Conservation (phyloP, 306 rosid genomes). For the Prunus mume region DNA sequence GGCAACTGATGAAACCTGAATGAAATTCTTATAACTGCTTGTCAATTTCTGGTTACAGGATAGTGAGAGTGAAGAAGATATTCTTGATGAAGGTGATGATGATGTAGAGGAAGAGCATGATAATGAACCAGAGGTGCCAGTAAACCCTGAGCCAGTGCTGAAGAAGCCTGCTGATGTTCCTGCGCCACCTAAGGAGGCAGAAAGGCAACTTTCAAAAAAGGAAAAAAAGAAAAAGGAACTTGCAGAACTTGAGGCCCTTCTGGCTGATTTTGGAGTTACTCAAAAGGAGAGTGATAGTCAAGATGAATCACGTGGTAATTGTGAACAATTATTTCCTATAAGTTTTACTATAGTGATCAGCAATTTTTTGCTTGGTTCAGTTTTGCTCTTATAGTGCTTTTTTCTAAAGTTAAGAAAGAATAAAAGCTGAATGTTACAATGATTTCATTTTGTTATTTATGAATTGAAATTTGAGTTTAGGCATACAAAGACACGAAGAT, state of each 20-base stretch:
- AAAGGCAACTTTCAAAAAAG: conserved; percentile 82
- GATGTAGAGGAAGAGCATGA: conserved; percentile 86
- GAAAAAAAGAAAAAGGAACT: conserved; percentile 95
- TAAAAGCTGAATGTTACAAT: neutral
- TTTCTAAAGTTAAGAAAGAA: neutral
- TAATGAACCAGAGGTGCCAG: conserved; percentile 49
- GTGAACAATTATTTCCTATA: conserved; percentile 4
- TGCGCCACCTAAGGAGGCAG: conserved; percentile 66
- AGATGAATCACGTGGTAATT: conserved; percentile 67
- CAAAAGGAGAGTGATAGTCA: conserved; percentile 60
- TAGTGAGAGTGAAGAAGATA: conserved; percentile 81
- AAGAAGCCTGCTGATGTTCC: conserved; percentile 53
- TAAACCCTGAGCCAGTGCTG: conserved; percentile 50
- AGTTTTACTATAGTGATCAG: neutral
- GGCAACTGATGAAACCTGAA: neutral
- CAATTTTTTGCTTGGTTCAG: neutral
- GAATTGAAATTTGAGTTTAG: neutral
- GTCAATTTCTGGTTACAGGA: conserved; percentile 46
- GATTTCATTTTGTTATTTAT: neutral
- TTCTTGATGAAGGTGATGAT: conserved; percentile 87
- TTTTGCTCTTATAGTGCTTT: neutral
- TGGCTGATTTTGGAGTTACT: conserved; percentile 81
- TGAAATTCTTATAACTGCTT: neutral
- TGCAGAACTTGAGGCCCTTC: conserved; percentile 93
- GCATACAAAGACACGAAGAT: neutral